Evolutionary conservation across 495 filamentous ascomycete species (phyloP), one percentile per base, ranked within the genome.

Genomic region (Clavariopsis aquatica): DNA sequence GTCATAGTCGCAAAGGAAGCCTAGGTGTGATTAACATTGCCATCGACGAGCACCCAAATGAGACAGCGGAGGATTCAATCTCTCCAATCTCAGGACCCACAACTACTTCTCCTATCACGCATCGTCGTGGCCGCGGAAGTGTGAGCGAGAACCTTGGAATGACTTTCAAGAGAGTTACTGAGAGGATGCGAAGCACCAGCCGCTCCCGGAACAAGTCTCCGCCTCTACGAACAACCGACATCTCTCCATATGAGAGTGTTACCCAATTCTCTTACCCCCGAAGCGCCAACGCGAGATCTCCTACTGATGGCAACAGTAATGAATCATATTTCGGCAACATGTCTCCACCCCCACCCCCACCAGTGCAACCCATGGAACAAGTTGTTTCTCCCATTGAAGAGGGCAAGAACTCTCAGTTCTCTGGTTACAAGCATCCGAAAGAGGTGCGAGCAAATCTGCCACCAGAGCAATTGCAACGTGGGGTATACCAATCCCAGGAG

Each of bases 401-500:
- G 49, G 31, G 20, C 26, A 59, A 31, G 28, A 68, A 72, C 20
- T 45, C 57, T 13, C 58, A 62, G 31, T 70, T 72, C 53, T 49
- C 13, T 15, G 75, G 75, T 9, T 77, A 77, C 62, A 54, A 71
- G 23, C 69, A 78, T 61, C 75, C 75, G n/a, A 75, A 70, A 66
- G 76, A 78, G 60, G 68, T 78, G 23, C 66, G 76, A 15, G 76
- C 76, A 22, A 78, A 78, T 41, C 76, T 78, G 74, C 75, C 75
- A 28, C 75, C 75, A 0, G 69, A 73, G 26, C 61, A 66, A 31
- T 45, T 78, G 7, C 63, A 66, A 36, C 46, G 28, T 3, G 63
- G 63, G 23, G 63, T 66, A 1, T 66, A 65, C 36, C 46, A 52
- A 46, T 43, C 38, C 3, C 8, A 43, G 38, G 38, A 43, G 38